Evolutionary conservation across 306 rosid genomes (phyloP), one percentile per base, ranked within the genome.

Genomic region (Citrullus mucosospermus): DNA sequence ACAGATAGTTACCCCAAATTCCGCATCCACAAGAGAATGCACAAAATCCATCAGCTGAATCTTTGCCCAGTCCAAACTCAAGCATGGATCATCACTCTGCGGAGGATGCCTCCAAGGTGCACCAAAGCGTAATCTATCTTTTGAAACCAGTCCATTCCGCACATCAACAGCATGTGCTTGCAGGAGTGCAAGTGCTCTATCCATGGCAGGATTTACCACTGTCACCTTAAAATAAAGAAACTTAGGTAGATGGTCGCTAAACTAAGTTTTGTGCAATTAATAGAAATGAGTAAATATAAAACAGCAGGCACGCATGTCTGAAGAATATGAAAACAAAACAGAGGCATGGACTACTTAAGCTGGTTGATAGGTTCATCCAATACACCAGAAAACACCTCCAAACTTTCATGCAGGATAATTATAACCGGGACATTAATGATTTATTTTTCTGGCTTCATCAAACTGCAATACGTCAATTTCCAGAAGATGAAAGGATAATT

Each of bases 91-190:
- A 76, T 84, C 88, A 65, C 75, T 80, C 4, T 83, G 78, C 44
- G 99, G 99, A 28, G 98, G 98, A 87, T 91, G 93, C 88, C 98
- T 92, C 99, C 99, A 96, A 75, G 99, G 93, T 73, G 99, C 97
- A 38, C 98, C 99, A 85, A 92, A 91, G 51, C 97, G 92, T 81
- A 96, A 83, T 85, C 25, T 84, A 70, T 92, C 98, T 80, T 91
- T 85, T 22, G 93, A 79, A 81, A 92, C 72, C 71, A 87, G 85
- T 73, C 98, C 97, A 25, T 61, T 84, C 41, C 9, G 80, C 46
- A 88, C 96, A 84, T 89, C 95, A 82, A 56, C 56, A 30, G 93
- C 96, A 88, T 89, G 91, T 62, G 87, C 87, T 54, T 92, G 96
- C 87, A 95, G 80, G 71, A 95, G 84, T 77, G 80, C 89, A 87